Conservation (phyloP, 176 grass and related monocot species). For the Eleusine coracana region DNA sequence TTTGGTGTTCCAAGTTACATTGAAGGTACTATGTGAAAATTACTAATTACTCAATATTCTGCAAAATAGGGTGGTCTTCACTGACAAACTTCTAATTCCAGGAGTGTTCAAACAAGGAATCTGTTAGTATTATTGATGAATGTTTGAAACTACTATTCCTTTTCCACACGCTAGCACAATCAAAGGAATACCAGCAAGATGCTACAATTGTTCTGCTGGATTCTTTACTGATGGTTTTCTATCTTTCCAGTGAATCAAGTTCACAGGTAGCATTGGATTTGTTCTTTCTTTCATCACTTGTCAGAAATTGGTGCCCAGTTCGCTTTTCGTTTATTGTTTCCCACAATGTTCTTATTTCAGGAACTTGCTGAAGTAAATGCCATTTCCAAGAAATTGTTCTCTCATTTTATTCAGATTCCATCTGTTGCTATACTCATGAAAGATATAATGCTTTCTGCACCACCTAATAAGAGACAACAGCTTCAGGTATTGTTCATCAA, state of each 20-base stretch:
- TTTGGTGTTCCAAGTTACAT: conserved; percentile 58
- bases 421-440: conserved; percentile 75
- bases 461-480: conserved; percentile 60
- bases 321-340: conserved; percentile 17
- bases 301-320: conserved; percentile 9
- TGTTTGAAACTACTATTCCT: conserved; percentile 89
- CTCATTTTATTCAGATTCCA: conserved; percentile 95
- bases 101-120: conserved; percentile 74
- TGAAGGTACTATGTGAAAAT: conserved; percentile 66
- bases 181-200: conserved; percentile 62
- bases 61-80: conserved; percentile 20
- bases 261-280: conserved; percentile 59
- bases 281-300: conserved; percentile 7
- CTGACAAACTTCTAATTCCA: conserved; percentile 52
- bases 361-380: conserved; percentile 78
- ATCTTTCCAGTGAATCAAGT: conserved; percentile 51
- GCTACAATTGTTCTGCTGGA: conserved; percentile 74
- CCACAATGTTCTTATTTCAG: conserved; percentile 44
- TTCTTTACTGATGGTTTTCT: conserved; percentile 78
- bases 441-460: conserved; percentile 82
- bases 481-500: conserved; percentile 71
- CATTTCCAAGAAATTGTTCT: conserved; percentile 68
- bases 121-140: conserved; percentile 69
- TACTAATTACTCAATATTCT: conserved; percentile 32
- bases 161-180: conserved; percentile 69